Conservation (phyloP, 1,139 yeast genomes). For the Starmera stellimalicola region DNA sequence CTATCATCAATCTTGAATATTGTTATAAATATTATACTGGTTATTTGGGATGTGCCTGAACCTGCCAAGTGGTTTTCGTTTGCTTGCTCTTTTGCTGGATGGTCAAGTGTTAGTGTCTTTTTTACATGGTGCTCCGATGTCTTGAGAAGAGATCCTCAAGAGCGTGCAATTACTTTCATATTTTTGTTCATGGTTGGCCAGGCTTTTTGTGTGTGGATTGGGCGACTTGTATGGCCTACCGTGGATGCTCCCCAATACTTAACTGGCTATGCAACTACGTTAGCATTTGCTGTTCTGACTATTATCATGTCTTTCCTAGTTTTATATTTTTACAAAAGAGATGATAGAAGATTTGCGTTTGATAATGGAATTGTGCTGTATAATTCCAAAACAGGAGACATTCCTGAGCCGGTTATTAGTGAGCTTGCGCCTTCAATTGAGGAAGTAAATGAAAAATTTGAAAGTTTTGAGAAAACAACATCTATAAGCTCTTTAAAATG, state of each 20-base stretch:
- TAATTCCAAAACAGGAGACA: not conserved
- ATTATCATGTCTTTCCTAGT: slow-evolving; percentile 41
- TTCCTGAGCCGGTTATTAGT: not conserved
- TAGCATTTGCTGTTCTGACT: slow-evolving; percentile 36
- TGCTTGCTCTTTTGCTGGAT: slow-evolving; percentile 24
- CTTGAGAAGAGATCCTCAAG: slow-evolving; percentile 26
- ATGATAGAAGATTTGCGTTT: slow-evolving; percentile 41
- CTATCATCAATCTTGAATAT: slow-evolving; percentile 32
- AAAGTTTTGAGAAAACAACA: no score
- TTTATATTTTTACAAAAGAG: slow-evolving; percentile 45
- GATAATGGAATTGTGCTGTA: slow-evolving; percentile 31
- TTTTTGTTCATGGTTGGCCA: slow-evolving; percentile 26
- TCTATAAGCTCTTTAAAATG: no score
- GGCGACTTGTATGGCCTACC: slow-evolving; percentile 43
- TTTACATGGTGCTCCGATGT: slow-evolving; percentile 28
- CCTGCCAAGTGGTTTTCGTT: slow-evolving; percentile 27
- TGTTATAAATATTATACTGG: slow-evolving; percentile 30
- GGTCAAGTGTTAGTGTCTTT: slow-evolving; percentile 26
- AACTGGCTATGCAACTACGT: slow-evolving; percentile 36
- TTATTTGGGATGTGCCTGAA: slow-evolving; percentile 31
- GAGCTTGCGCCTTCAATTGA: no score
- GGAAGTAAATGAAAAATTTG: no score
- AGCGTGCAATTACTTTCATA: slow-evolving; percentile 28
- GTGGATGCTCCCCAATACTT: slow-evolving; percentile 42
- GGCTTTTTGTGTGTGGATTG: slow-evolving; percentile 27